Evolutionary conservation across 1,139 yeast genomes (phyloP).

Genomic region (Scheffersomyces quercinus): DNA sequence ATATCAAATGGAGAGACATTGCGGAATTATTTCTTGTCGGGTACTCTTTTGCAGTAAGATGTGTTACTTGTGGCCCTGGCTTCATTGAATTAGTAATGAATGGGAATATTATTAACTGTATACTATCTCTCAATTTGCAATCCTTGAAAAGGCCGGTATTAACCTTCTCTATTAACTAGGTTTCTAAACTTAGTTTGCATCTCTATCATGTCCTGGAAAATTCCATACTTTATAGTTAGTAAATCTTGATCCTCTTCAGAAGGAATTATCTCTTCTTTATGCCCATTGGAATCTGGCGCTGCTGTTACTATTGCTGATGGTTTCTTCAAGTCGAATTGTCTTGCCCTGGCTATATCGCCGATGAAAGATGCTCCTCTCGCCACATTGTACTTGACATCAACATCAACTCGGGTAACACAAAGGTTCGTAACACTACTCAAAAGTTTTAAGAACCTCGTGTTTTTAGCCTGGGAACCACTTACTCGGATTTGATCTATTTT

Average conservation of each 20-base stretch:
- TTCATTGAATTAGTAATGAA: too few relatives aligned
- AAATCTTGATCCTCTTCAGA: neutral
- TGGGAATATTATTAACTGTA: too few relatives aligned
- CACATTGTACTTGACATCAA: slow-evolving; percentile 28
- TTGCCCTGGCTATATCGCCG: slow-evolving; percentile 7
- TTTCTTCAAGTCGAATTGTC: too few relatives aligned
- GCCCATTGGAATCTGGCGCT: too few relatives aligned
- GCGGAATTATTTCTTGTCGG: too few relatives aligned
- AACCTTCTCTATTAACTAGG: neutral
- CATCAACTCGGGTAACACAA: slow-evolving; percentile 19
- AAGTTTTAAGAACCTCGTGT: slow-evolving; percentile 39
- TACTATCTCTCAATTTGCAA: too few relatives aligned
- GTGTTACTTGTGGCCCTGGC: too few relatives aligned
- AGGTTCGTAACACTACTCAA: slow-evolving; percentile 22
- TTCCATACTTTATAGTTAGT: neutral
- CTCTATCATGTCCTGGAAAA: neutral
- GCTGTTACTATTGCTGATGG: too few relatives aligned
- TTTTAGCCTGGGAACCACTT: slow-evolving; percentile 55
- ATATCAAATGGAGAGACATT: too few relatives aligned
- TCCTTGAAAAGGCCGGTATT: neutral
- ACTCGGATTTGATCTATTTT: slow-evolving; percentile 27
- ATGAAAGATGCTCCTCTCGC: slow-evolving; percentile 41
- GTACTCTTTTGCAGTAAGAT: too few relatives aligned
- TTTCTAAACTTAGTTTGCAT: neutral
- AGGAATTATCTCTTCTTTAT: neutral